Base-by-base conservation (phyloP, 129 eudicot species). In the Lonicera japonica region DNA sequence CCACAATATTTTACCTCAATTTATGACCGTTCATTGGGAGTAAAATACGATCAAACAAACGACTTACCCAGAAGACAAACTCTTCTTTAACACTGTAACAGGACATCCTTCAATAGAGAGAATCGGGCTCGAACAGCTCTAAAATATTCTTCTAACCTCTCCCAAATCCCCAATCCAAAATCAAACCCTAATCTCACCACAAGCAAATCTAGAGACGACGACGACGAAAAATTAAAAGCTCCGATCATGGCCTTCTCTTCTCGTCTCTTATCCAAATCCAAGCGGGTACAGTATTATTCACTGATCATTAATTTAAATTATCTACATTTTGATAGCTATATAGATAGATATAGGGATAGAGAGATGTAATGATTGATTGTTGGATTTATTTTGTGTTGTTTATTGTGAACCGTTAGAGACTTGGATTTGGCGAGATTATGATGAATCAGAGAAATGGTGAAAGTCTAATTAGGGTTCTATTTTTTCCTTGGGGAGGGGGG, bases 241-340 rank as follows among this genome's bases (percentile, higher is more conserved):
- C 21, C 62, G 36, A 65, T 21, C 39, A 74, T 74, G 79, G 79
- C 79, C 29, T 55, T 74, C 34, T n/a, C 79, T 45, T 60, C 79
- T 34, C 79, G 79, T 21, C 41, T 74, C 25, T 22, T 74, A 16
- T 60, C 69, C 53, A 68, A 62, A 68, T 61, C 65, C 16, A 67
- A 64, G 40, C 73, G 52, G 68, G 73, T 61, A 52, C 13, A 15
- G 16, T 52, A 13, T 23, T n/a, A 52, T 40, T 23, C 19, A 21
- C 52, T 10, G 29, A 5, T 10, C 51, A 18, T 15, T 54, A 5
- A 1, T 19, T 6, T 40, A 0, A 25, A 24, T 20, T 18, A 9
- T 16, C 15, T 52, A 18, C 20, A 25, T 4, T 47, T 47, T 17
- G 11, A 0, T 14, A 40, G 5, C 2, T 0, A 19, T 19, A 0